Percentiles rank a stretch among this genome's conserved stretches.
Evolutionary conservation across 805 yeast species (phyloP).

Genomic region (Starmera dryadoides): DNA sequence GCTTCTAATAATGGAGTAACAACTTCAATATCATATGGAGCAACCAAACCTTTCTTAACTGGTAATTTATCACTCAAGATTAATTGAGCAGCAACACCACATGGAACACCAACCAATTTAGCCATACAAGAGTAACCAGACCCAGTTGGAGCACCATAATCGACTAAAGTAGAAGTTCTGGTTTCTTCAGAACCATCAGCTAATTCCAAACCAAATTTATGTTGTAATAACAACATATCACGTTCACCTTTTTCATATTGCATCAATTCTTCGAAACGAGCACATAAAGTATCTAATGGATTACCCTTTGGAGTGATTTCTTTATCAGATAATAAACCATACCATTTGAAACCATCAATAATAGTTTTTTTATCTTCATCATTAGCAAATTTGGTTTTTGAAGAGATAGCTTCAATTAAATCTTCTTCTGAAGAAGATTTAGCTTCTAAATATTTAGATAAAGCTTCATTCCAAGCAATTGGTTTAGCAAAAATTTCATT

Average conservation of each 20-base stretch:
- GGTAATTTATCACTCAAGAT: slow-evolving; percentile 70
- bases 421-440: slow-evolving; percentile 63
- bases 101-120: slow-evolving; percentile 95
- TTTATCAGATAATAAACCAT: slow-evolving; percentile 79
- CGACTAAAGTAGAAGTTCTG: slow-evolving; percentile 93
- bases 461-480: slow-evolving; percentile 84
- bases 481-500: slow-evolving; percentile 48
- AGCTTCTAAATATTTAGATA: slow-evolving; percentile 70
- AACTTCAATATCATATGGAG: slow-evolving; percentile 88
- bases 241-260: slow-evolving; percentile 94
- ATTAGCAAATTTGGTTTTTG: slow-evolving; percentile 74
- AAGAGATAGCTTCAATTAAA: slow-evolving; percentile 65
- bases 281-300: slow-evolving; percentile 94
- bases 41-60: slow-evolving; percentile 76
- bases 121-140: slow-evolving; percentile 98
- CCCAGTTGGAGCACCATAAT: slow-evolving; percentile 75
- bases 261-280: slow-evolving; percentile 91
- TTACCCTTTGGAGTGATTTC: slow-evolving; percentile 83
- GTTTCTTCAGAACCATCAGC: slow-evolving; percentile 86
- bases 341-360: slow-evolving; percentile 85
- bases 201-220: slow-evolving; percentile 96
- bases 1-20: slow-evolving; percentile 88
- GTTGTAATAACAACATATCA: slow-evolving; percentile 92
- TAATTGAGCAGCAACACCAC: slow-evolving; percentile 89
- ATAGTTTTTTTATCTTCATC: slow-evolving; percentile 82